phyloP scores from a whole-genome alignment of 1,284 basidiomycete species.

The Cryptococcus sp. region DNA sequence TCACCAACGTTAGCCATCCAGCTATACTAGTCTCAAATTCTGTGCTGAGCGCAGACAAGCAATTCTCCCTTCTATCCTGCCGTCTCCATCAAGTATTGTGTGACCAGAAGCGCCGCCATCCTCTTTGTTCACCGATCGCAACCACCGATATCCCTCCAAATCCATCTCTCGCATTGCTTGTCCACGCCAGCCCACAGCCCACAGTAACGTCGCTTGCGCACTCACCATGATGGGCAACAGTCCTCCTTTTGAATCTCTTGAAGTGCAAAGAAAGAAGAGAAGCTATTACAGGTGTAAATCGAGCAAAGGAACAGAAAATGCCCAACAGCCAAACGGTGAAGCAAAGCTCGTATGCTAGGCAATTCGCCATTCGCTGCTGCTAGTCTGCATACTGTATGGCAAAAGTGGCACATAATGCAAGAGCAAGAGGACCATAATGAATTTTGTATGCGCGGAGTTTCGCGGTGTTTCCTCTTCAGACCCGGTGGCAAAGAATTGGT shows the following conservation, averaged over 20 bases:
- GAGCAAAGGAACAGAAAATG: background rate
- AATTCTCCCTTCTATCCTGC: no score
- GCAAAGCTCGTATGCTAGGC: no score
- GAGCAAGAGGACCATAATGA: background rate
- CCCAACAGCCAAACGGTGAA: background rate
- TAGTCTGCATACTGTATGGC: background rate
- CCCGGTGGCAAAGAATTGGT: no score
- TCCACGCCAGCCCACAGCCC: background rate
- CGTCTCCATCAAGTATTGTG: no score
- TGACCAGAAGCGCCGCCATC: no score
- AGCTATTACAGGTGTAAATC: background rate
- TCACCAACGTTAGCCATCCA: no score
- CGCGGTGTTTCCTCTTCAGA: slow-evolving; percentile 21
- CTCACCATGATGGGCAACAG: slow-evolving; percentile 46
- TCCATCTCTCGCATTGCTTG: background rate
- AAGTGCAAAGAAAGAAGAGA: slow-evolving; percentile 16
- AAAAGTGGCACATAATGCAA: background rate
- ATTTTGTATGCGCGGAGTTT: slow-evolving; percentile 25
- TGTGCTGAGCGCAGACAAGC: no score
- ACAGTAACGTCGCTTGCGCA: slow-evolving; percentile 12
- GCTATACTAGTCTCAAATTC: no score
- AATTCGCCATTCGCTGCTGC: background rate
- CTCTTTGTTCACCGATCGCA: background rate
- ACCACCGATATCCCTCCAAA: background rate
- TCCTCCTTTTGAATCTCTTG: slow-evolving; percentile 28